Evolutionary conservation across 2,329 filamentous ascomycete species (phyloP).

Genomic region (Blastomyces parvus): DNA sequence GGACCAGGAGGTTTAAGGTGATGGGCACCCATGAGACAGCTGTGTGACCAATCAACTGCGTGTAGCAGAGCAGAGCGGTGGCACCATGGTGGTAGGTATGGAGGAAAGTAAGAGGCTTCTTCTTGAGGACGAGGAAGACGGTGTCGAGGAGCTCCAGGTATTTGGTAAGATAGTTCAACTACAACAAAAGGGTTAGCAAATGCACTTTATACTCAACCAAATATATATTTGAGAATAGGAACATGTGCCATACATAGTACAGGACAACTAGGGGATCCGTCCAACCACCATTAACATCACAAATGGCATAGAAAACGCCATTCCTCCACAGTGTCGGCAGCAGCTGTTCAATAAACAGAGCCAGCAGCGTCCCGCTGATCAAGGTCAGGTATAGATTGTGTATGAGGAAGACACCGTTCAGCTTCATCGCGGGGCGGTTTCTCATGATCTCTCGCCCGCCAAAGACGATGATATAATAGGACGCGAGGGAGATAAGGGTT

Average conservation of each 20-base stretch:
- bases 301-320: slow-evolving; percentile 78
- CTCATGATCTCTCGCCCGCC: slow-evolving; percentile 81
- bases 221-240: not conserved
- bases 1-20: slow-evolving; percentile 74
- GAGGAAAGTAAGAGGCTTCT: slow-evolving; percentile 93
- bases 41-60: slow-evolving; percentile 76
- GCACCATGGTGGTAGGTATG: slow-evolving; percentile 95
- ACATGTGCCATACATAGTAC: slow-evolving; percentile 64
- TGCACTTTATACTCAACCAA: not conserved
- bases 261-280: slow-evolving; percentile 77
- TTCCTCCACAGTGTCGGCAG: slow-evolving; percentile 67
- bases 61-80: slow-evolving; percentile 87
- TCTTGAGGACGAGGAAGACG: slow-evolving; percentile 89
- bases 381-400: slow-evolving; percentile 85
- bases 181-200: slow-evolving; percentile 29
- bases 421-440: slow-evolving; percentile 66
- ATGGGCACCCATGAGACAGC: slow-evolving; percentile 87
- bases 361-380: slow-evolving; percentile 65
- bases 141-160: slow-evolving; percentile 87
- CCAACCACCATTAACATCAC: slow-evolving; percentile 63
- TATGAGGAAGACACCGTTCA: slow-evolving; percentile 74
- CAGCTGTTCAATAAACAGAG: slow-evolving; percentile 75
- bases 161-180: slow-evolving; percentile 93
- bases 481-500: slow-evolving; percentile 63
- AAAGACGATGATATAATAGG: slow-evolving; percentile 84